These are phyloP conservation scores for Tylopilus subfusipes DNA, from an alignment of 768 basidiomycete species.

Conservation along the genomic window DNA sequence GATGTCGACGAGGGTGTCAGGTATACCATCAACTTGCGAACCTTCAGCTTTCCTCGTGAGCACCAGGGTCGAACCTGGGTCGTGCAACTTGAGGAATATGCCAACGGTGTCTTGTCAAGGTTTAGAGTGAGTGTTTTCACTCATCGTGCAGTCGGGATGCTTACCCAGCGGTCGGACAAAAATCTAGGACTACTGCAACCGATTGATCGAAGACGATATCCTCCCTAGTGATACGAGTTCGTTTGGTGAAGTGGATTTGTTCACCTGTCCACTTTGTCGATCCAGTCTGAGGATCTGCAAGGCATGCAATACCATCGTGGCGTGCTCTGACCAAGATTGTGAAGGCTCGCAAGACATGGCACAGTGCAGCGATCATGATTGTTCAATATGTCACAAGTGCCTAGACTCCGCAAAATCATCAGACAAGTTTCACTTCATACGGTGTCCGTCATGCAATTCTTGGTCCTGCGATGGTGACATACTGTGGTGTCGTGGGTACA, in stretches of 20 bases:
- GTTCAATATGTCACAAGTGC: not conserved
- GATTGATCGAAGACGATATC: not conserved
- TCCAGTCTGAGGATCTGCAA: not conserved
- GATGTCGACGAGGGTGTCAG: too few relatives aligned
- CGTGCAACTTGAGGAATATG: not conserved
- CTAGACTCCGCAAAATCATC: not conserved
- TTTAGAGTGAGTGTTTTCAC: not conserved
- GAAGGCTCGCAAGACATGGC: not conserved
- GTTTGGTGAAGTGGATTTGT: not conserved
- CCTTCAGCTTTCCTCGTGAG: not conserved
- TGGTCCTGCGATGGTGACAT: not conserved
- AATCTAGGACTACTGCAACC: not conserved
- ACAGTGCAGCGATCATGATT: too few relatives aligned
- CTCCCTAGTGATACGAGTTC: not conserved
- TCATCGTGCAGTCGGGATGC: not conserved
- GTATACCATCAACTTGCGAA: not conserved
- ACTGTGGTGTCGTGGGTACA: not conserved
- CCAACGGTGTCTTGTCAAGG: not conserved
- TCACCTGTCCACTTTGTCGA: constrained; percentile 4
- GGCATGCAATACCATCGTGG: not conserved
- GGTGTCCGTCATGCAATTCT: not conserved
- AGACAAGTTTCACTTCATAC: not conserved
- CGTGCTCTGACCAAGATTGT: not conserved
- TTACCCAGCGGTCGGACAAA: not conserved
- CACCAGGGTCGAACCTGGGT: not conserved